Evolutionary conservation across 176 grass and related monocot species (phyloP).

Genomic region (Saccharum spontaneum): DNA sequence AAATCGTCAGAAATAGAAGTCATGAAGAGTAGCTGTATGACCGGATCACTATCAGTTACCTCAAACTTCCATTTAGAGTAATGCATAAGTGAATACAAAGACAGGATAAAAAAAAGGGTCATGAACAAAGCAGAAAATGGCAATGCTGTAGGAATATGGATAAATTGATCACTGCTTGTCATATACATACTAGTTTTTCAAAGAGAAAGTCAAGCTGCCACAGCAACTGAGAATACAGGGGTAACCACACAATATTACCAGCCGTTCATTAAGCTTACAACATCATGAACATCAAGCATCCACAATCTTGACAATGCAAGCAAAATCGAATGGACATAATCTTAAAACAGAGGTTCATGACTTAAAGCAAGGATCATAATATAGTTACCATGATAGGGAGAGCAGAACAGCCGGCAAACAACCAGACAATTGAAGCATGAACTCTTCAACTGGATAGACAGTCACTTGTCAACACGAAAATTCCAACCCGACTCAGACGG

Average conservation of each 20-base stretch:
- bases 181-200: background rate
- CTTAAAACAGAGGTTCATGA: slow-evolving; percentile 24
- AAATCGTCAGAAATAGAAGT: background rate
- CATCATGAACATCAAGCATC: slow-evolving; percentile 11
- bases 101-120: background rate
- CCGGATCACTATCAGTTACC: background rate
- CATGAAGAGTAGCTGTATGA: background rate
- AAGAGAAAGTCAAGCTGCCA: background rate
- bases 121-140: background rate
- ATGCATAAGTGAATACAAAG: background rate
- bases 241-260: background rate
- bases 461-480: slow-evolving; percentile 49
- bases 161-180: background rate
- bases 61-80: background rate
- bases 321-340: slow-evolving; percentile 12
- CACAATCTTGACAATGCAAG: slow-evolving; percentile 28
- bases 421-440: slow-evolving; percentile 33
- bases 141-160: background rate
- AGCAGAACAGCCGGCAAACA: slow-evolving; percentile 11
- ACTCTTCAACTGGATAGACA: slow-evolving; percentile 36
- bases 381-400: slow-evolving; percentile 34
- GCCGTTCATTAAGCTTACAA: slow-evolving; percentile 34
- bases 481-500: background rate
- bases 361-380: slow-evolving; percentile 25
- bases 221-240: background rate